Conservation (phyloP, 768 basidiomycete genomes). For the Tricholoma bakamatsutake region DNA sequence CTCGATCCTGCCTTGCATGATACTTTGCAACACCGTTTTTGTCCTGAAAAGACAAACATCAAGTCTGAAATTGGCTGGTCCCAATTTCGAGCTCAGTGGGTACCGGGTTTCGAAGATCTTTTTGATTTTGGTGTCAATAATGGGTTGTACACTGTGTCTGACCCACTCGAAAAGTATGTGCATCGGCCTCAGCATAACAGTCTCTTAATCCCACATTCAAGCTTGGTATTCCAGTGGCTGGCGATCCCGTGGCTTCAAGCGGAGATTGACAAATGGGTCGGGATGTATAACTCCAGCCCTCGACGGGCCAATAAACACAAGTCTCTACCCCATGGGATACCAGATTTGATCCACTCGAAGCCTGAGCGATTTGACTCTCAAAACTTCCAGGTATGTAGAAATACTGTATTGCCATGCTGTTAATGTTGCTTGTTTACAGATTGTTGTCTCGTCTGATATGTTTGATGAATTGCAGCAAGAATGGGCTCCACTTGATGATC, state of each 20-base stretch:
- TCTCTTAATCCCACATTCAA: neutral
- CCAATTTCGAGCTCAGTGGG: too few relatives aligned
- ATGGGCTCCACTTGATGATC: too few relatives aligned
- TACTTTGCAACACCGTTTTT: slow-evolving; percentile 33
- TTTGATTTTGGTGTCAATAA: slow-evolving; percentile 24
- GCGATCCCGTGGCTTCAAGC: slow-evolving; percentile 29
- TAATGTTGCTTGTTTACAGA: neutral
- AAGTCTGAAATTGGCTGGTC: too few relatives aligned
- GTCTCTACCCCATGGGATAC: slow-evolving; percentile 25
- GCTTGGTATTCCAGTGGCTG: slow-evolving; percentile 22
- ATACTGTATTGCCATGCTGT: neutral
- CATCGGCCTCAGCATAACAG: neutral
- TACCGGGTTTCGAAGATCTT: slow-evolving; percentile 31
- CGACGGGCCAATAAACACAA: too few relatives aligned
- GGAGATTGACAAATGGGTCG: slow-evolving; percentile 23
- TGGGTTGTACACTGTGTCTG: slow-evolving; percentile 24
- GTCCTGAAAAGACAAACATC: too few relatives aligned
- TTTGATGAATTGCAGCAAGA: too few relatives aligned
- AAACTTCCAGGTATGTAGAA: slow-evolving; percentile 26
- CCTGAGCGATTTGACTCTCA: too few relatives aligned
- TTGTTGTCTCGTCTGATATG: neutral
- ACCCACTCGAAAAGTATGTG: slow-evolving; percentile 17
- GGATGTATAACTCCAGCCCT: slow-evolving; percentile 11
- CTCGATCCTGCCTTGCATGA: slow-evolving; percentile 25
- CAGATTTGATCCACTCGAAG: slow-evolving; percentile 19